Evolutionary conservation across 2,329 filamentous ascomycete genomes (phyloP), one percentile per base, ranked within the genome.

Genomic region (Fusarium staphyleae): DNA sequence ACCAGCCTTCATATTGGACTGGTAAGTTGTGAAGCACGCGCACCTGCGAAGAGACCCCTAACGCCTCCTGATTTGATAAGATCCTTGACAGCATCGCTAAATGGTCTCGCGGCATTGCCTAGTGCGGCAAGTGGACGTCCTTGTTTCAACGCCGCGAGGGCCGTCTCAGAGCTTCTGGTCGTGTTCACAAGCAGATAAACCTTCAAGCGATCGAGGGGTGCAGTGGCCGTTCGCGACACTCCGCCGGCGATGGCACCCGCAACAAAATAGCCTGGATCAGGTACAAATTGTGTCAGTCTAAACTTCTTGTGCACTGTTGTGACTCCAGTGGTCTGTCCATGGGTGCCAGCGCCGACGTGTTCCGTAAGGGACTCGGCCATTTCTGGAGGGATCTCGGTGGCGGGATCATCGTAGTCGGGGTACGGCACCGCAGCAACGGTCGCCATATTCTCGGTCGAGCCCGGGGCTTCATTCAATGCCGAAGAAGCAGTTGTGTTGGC

Each of bases 161-260:
- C 85, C 51, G 84, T 81, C 66, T 80, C 77, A 63, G 83, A 33
- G 45, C 66, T 57, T 55, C 45, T 68, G 39, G 56, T 81, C 52
- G 91, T 96, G 74, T 96, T 93, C 46, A 96, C 93, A 68, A 99
- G 95, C 46, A 99, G 85, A 74, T 96, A 98, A 62, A 99, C 95
- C 78, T 98, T 98, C 53, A 99, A 81, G 67, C 95, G 91, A 78
- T 99, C 95, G 75, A 99, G 87, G 55, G 95, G 95, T 55, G 95
- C 95, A 65, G 95, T 99, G 60, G 91, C 89, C 71, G 95, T 98
- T 72, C 95, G 88, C 71, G 93, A 98, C 68, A 97, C 88, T 73
- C 92, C 93, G 73, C 95, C 95, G 73, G 93, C 92, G 72, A 96
- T 81, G 75, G 92, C 95, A 81, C 95, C 95, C 74, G 95, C 95